These are phyloP conservation scores for Euphorbia corollata DNA, from an alignment of 441 rosid species.

Conservation along the genomic window DNA sequence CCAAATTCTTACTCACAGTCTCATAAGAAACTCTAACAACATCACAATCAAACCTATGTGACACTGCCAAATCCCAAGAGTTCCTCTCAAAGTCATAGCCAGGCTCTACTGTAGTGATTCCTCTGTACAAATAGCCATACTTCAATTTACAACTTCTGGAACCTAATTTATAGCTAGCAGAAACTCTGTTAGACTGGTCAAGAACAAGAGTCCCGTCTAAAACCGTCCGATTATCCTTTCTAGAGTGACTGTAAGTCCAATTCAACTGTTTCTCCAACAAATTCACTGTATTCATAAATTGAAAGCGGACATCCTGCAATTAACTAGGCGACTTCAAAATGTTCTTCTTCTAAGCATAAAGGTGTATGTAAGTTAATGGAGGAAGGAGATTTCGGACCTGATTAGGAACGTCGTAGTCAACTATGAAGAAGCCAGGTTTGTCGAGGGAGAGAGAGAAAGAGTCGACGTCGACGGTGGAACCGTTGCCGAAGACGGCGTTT, in stretches of 20 bases:
- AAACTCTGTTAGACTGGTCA: conserved; percentile 33
- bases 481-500: conserved; percentile 8
- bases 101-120: conserved; percentile 38
- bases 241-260: conserved; percentile 34
- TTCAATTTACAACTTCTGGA: conserved; percentile 35
- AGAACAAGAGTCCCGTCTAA: conserved; percentile 35
- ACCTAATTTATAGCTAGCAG: conserved; percentile 32
- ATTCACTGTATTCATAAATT: conserved; percentile 40
- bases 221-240: conserved; percentile 27
- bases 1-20: conserved; percentile 23
- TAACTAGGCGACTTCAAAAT: neutral
- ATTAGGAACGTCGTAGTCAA: conserved; percentile 36
- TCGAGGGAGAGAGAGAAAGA: conserved; percentile 29
- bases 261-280: conserved; percentile 34
- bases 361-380: neutral
- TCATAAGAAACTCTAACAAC: conserved; percentile 29
- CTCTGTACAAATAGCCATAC: conserved; percentile 33
- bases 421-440: conserved; percentile 39
- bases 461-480: conserved; percentile 20
- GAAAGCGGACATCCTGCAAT: conserved; percentile 38
- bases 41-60: conserved; percentile 27
- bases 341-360: neutral
- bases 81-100: conserved; percentile 34
- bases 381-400: conserved; percentile 22
- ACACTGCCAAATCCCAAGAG: conserved; percentile 33